Base-by-base conservation (phyloP, 2,329 filamentous ascomycete genomes). In the Arthroderma sp. region DNA sequence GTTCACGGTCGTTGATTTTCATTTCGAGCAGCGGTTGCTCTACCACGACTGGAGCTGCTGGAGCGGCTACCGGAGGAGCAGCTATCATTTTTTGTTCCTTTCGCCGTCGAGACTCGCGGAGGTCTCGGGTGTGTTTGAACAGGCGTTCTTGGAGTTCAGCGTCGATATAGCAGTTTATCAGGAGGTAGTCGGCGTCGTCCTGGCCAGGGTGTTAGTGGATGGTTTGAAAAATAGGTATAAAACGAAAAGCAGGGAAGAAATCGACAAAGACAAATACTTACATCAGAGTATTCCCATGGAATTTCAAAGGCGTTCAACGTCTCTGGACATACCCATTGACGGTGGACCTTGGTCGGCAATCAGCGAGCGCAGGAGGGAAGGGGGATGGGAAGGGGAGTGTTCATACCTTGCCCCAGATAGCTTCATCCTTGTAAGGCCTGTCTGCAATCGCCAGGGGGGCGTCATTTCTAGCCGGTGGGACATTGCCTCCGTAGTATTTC, bases 91-190 rank as follows among this genome's bases (percentile, higher is more conserved):
- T 22, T 22, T 22, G 15, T 22, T 22, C 15, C 15, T 22, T 22
- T 22, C 15, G 15, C 15, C 15, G 15, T 39, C 61, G 62, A 40
- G 69, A 71, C 55, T 78, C 74, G n/a, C 79, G 78, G 50, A 85
- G 59, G 37, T 72, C 66, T 49, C 71, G 72, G 3, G 83, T 85
- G 62, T 87, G 81, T 37, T 76, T 73, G 73, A 83, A 88, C 40
- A 86, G 72, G 46, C 77, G 67, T 47, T 85, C 75, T 55, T 85
- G 83, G 57, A 85, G 75, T 49, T 75, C 74, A 53, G 85, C 78
- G 3, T 77, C 74, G 42, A 87, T 77, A 77, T 77, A 84, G 45
- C 78, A 72, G 62, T 82, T 83, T 64, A 87, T 82, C 47, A 88
- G 62, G 45, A 87, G 68, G 53, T 77, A 87, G 39, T 82, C 77